Evolutionary conservation across 805 yeast genomes (phyloP).

Genomic region (Cyberlindnera lachancei): DNA sequence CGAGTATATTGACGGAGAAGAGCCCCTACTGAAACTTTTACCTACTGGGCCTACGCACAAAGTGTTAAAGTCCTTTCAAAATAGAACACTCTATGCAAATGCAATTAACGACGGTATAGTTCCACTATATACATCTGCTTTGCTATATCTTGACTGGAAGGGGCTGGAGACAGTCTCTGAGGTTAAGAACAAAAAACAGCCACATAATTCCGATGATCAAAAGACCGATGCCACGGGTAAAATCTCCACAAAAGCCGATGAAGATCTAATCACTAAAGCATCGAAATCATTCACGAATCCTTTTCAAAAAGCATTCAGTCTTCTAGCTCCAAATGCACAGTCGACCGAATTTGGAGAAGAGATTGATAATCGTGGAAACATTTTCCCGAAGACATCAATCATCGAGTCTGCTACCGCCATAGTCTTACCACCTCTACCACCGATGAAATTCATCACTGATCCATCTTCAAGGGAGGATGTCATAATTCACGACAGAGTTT

Average conservation of each 20-base stretch:
- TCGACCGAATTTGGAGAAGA: slow-evolving; percentile 2
- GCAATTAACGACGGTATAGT: slow-evolving; percentile 77
- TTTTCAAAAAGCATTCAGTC: slow-evolving; percentile 36
- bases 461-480: slow-evolving; percentile 51
- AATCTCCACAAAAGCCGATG: slow-evolving; percentile 13
- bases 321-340: slow-evolving; percentile 31
- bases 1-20: slow-evolving; percentile 33
- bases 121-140: slow-evolving; percentile 65
- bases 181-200: slow-evolving; percentile 3
- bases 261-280: slow-evolving; percentile 13
- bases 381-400: slow-evolving; percentile 59
- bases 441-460: slow-evolving; percentile 50
- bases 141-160: slow-evolving; percentile 54
- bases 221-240: slow-evolving; percentile 6
- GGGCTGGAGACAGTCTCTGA: slow-evolving; percentile 12
- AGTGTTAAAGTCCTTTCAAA: slow-evolving; percentile 45
- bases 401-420: slow-evolving; percentile 63
- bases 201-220: neutral
- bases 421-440: slow-evolving; percentile 65
- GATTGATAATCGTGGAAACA: slow-evolving; percentile 10
- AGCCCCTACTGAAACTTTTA: slow-evolving; percentile 51
- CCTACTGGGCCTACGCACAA: slow-evolving; percentile 65
- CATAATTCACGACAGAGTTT: slow-evolving; percentile 64
- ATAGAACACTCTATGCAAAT: slow-evolving; percentile 72
- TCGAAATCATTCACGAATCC: slow-evolving; percentile 30